These are phyloP conservation scores for Yamagishiella unicocca DNA, from an alignment of 139 green algal species.

Conservation along the genomic window DNA sequence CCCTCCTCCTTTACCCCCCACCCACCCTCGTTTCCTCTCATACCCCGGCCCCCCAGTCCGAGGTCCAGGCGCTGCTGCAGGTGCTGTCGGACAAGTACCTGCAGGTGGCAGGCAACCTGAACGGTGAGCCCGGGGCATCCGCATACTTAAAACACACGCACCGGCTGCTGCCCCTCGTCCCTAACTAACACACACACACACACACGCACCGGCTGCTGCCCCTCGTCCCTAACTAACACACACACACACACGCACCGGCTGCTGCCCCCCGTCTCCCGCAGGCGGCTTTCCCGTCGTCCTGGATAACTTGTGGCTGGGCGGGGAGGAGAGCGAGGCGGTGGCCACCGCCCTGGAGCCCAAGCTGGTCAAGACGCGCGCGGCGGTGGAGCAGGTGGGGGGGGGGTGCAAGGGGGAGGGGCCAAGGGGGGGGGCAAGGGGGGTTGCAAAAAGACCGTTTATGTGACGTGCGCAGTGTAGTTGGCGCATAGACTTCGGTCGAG, in stretches of 20 bases:
- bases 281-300: conserved; percentile 73
- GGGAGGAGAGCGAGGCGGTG: conserved; percentile 81
- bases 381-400: conserved; percentile 65
- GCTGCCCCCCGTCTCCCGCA: conserved; percentile 36
- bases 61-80: conserved; percentile 67
- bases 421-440: no score
- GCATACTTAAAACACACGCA: no score
- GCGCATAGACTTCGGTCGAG: background rate
- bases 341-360: conserved; percentile 82
- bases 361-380: conserved; percentile 76
- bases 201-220: no score
- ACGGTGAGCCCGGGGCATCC: no score
- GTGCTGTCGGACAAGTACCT: conserved; percentile 73
- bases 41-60: no score
- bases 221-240: no score
- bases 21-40: background rate
- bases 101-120: conserved; percentile 67
- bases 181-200: no score
- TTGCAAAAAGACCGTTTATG: background rate
- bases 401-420: background rate
- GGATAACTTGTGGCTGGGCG: conserved; percentile 86
- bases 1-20: background rate
- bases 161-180: no score
- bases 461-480: background rate
- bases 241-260: no score